These are phyloP conservation scores for Neoboletus magnificus DNA, from an alignment of 768 basidiomycete species.

Conservation along the genomic window DNA sequence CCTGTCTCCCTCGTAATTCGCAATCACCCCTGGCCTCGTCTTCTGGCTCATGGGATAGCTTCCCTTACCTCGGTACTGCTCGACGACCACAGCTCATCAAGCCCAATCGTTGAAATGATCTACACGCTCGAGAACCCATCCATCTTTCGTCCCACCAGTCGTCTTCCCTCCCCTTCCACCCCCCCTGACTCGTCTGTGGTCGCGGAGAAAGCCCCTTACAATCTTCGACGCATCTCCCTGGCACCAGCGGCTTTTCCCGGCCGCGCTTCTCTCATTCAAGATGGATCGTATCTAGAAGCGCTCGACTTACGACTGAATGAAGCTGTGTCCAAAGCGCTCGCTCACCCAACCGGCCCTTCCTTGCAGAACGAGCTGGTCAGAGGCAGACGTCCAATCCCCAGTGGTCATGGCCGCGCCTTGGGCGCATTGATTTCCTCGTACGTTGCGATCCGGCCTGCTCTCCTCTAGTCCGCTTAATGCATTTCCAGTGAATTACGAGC, in stretches of 20 bases:
- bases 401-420: slow-evolving; percentile 64
- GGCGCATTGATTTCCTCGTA: slow-evolving; percentile 71
- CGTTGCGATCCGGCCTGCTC: slow-evolving; percentile 29
- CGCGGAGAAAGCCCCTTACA: slow-evolving; percentile 50
- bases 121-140: slow-evolving; percentile 65
- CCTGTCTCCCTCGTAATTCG: slow-evolving; percentile 20
- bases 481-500: slow-evolving; percentile 62
- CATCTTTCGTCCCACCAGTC: slow-evolving; percentile 61
- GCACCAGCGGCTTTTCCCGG: slow-evolving; percentile 32
- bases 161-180: slow-evolving; percentile 56
- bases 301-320: slow-evolving; percentile 77
- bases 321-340: slow-evolving; percentile 72
- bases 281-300: slow-evolving; percentile 77
- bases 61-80: slow-evolving; percentile 21
- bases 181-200: slow-evolving; percentile 36
- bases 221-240: slow-evolving; percentile 53
- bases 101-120: slow-evolving; percentile 41
- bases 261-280: slow-evolving; percentile 55
- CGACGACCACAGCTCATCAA: slow-evolving; percentile 16
- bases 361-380: slow-evolving; percentile 49
- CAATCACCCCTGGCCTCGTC: background rate
- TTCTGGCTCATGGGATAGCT: slow-evolving; percentile 43
- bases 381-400: slow-evolving; percentile 71
- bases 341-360: slow-evolving; percentile 58
- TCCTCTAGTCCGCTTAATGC: slow-evolving; percentile 11